These are phyloP conservation scores for Sherardia arvensis DNA, from an alignment of 257 asterid species.

Conservation along the genomic window DNA sequence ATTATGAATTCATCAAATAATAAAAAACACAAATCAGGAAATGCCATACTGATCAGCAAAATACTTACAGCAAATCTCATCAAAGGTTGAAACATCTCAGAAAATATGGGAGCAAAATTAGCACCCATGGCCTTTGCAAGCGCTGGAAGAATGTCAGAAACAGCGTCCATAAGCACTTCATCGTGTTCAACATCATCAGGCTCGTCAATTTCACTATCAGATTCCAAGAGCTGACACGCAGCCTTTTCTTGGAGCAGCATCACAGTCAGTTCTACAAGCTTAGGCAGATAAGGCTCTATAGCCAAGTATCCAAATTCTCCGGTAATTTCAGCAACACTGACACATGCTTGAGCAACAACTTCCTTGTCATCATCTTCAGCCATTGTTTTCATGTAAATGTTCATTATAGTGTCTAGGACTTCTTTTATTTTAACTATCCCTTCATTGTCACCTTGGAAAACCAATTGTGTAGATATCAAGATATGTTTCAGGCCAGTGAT, in stretches of 20 bases:
- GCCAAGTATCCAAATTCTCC: slow-evolving; percentile 77
- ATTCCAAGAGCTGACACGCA: slow-evolving; percentile 71
- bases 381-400: slow-evolving; percentile 78
- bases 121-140: slow-evolving; percentile 86
- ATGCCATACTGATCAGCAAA: slow-evolving; percentile 9
- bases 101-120: slow-evolving; percentile 76
- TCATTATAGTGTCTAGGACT: slow-evolving; percentile 72
- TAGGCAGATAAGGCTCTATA: slow-evolving; percentile 69
- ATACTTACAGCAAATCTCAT: slow-evolving; percentile 83
- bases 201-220: slow-evolving; percentile 73
- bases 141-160: slow-evolving; percentile 97
- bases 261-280: slow-evolving; percentile 69
- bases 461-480: slow-evolving; percentile 59
- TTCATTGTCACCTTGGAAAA: slow-evolving; percentile 67
- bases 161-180: slow-evolving; percentile 99
- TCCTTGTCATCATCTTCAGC: slow-evolving; percentile 91
- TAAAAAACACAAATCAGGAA: background rate
- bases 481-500: slow-evolving; percentile 71
- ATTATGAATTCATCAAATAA: background rate
- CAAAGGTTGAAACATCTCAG: slow-evolving; percentile 71
- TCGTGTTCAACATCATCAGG: slow-evolving; percentile 74
- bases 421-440: slow-evolving; percentile 65
- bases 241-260: slow-evolving; percentile 76
- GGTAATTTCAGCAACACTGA: slow-evolving; percentile 67
- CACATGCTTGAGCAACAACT: slow-evolving; percentile 98